A percentile compares a stretch with the other conserved stretches of the same genome.
phyloP scores from a whole-genome alignment of 257 asterid species.

The Solanum sparsipilum region DNA sequence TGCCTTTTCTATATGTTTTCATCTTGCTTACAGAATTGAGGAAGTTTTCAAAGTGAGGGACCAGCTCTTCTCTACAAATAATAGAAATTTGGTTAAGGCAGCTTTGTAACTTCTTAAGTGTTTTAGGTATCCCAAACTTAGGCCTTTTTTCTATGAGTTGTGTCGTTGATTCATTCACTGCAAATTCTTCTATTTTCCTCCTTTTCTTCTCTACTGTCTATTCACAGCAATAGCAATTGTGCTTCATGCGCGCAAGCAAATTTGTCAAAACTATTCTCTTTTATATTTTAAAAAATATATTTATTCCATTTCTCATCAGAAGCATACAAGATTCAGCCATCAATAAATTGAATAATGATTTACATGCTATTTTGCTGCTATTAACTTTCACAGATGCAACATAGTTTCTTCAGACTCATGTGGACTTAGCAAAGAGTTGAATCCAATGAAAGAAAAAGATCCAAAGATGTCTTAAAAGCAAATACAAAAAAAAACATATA shows the following conservation, averaged over 20 bases:
- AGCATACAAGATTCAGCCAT: not conserved
- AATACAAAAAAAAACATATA: not conserved
- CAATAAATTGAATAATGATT: not conserved
- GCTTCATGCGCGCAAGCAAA: not conserved
- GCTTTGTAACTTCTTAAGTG: not conserved
- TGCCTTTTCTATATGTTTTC: not conserved
- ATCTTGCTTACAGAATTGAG: not conserved
- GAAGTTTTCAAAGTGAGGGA: not conserved
- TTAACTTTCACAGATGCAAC: not conserved
- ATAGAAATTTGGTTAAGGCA: not conserved
- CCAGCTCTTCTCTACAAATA: not conserved
- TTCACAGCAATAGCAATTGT: not conserved
- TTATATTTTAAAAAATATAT: not conserved
- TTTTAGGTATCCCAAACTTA: not conserved
- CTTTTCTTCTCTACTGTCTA: not conserved
- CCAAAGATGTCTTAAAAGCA: not conserved
- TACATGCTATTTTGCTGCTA: not conserved
- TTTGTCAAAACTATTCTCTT: not conserved
- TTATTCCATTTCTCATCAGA: not conserved
- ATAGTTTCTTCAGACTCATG: not conserved
- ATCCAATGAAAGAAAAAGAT: not conserved
- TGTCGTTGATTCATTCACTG: not conserved
- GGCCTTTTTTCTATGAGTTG: not conserved
- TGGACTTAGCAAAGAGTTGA: not conserved
- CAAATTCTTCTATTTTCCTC: not conserved